phyloP scores from a whole-genome alignment of 2,329 filamentous ascomycete genomes.

The Alternaria solani region DNA sequence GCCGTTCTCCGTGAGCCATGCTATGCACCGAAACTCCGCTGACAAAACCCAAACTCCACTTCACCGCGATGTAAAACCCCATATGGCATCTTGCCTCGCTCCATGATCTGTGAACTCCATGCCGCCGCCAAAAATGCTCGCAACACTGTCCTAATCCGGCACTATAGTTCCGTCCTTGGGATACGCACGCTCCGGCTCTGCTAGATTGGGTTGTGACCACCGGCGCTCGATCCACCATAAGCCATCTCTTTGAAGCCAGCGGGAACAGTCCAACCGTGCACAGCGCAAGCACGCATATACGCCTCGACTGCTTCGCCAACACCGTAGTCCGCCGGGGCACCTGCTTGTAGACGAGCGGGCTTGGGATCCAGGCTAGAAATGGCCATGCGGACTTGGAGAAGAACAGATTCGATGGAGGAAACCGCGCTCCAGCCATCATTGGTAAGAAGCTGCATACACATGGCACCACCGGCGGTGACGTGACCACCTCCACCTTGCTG shows the following conservation, averaged over 20 bases:
- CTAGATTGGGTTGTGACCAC: slow-evolving; percentile 7
- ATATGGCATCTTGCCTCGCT: neutral
- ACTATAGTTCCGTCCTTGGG: neutral
- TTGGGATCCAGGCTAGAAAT: slow-evolving; percentile 72
- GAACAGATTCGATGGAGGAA: slow-evolving; percentile 76
- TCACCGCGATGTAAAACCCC: neutral
- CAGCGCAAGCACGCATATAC: slow-evolving; percentile 71
- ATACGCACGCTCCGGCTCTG: neutral
- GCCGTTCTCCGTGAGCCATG: slow-evolving; percentile 1
- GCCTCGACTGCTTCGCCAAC: slow-evolving; percentile 76
- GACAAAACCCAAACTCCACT: neutral
- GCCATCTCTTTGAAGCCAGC: slow-evolving; percentile 64
- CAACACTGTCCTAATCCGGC: neutral
- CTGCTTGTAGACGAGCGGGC: slow-evolving; percentile 71
- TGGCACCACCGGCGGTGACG: slow-evolving; percentile 81
- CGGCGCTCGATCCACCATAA: slow-evolving; percentile 35
- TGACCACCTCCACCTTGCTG: slow-evolving; percentile 80
- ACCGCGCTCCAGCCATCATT: slow-evolving; percentile 82
- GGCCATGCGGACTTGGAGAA: slow-evolving; percentile 82
- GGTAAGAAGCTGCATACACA: slow-evolving; percentile 84
- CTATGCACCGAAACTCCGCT: slow-evolving; percentile 7
- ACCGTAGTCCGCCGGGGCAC: slow-evolving; percentile 63
- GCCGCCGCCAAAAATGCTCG: neutral
- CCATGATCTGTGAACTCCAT: neutral
- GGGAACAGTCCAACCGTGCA: slow-evolving; percentile 79